phyloP scores from a whole-genome alignment of 768 basidiomycete genomes.

The Suillus spraguei region DNA sequence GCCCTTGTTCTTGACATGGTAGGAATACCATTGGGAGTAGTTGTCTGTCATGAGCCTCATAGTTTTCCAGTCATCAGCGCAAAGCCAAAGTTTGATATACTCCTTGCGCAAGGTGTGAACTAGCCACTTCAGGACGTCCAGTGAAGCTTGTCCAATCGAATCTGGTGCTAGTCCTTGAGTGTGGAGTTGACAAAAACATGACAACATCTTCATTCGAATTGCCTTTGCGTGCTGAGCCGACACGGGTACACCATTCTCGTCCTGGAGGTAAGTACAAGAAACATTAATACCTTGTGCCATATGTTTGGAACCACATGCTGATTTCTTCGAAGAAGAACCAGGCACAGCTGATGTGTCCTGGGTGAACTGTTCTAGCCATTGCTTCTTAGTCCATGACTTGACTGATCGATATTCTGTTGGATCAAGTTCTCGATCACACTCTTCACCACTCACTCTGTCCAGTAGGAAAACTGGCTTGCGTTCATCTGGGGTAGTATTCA shows the following conservation, averaged over 20 bases:
- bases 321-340: background rate
- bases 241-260: background rate
- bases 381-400: background rate
- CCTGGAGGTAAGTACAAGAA: background rate
- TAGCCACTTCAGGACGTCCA: background rate
- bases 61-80: background rate
- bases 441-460: background rate
- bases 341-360: background rate
- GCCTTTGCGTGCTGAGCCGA: background rate
- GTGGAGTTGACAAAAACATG: background rate
- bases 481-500: too few relatives aligned
- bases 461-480: background rate
- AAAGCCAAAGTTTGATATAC: background rate
- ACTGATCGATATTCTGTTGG: background rate
- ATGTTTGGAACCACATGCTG: background rate
- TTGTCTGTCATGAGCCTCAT: background rate
- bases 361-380: background rate
- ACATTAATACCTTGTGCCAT: background rate
- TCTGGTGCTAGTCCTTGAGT: background rate
- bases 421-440: background rate
- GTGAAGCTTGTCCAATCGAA: background rate
- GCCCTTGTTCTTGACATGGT: background rate
- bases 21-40: background rate
- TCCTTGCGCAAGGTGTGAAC: background rate
- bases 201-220: background rate